Base-by-base conservation (phyloP, 2,329 filamentous ascomycete genomes). In the Leptoxyphium fumago region DNA sequence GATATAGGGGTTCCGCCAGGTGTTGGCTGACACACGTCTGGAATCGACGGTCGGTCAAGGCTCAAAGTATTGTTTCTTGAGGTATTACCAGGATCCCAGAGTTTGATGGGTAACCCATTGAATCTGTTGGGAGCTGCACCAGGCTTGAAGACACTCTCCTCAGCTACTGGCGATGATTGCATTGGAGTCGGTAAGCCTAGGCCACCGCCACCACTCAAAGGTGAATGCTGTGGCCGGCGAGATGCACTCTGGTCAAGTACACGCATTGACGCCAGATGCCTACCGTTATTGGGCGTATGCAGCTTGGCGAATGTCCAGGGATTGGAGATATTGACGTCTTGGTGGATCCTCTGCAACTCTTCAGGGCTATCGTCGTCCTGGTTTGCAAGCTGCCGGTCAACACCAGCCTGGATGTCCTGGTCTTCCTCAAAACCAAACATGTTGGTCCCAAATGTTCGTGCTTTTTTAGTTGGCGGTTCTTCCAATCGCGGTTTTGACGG, bases 271-370 rank as follows among this genome's bases (percentile, higher is more conserved):
- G 21, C 21, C 21, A 7, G 21, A 4, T 26, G 21, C 7, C 21
- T 26, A 26, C 7, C 21, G 7, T 26, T 26, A 29, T 36, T 39
- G 17, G 50, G 46, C 1, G 53, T 43, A 39, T 71, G 70, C 60
- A 73, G 63, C 46, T 65, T 69, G 18, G 70, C 68, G 38, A 69
- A 61, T 0, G 64, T 65, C 68, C 68, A 73, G 1, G 70, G 70
- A 47, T 73, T 72, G 1, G 63, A 67, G 4, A 66, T 43, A 3
- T 48, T 55, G 21, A 57, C 50, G 43, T 62, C 58, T 40, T 50
- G 59, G 2, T 48, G 52, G 17, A 52, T 58, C 34, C 61, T 55
- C 29, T 57, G 53, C 18, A 56, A 46, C 43, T 61, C 57, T 30
- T 55, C 55, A 9, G 32, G 32, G 3, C 11, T 13, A 13, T 15